Conservation (phyloP, 176 grass and related monocot genomes). For the Themeda triandra region DNA sequence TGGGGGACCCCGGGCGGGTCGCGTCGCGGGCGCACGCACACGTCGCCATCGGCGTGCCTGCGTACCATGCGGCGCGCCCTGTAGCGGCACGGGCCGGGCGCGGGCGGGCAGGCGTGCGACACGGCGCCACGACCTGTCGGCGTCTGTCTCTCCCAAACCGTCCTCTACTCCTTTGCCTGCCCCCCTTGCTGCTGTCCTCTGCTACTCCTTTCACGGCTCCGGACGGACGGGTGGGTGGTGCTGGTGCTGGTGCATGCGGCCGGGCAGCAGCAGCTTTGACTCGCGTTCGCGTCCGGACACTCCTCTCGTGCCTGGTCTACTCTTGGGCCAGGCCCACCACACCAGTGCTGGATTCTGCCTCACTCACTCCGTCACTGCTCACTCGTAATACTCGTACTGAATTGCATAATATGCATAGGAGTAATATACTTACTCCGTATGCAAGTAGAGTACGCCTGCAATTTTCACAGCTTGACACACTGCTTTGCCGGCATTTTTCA, state of each 20-base stretch:
- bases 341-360: background rate
- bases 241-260: too few relatives aligned
- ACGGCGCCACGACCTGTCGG: conserved; percentile 29
- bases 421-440: too few relatives aligned
- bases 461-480: too few relatives aligned
- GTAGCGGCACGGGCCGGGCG: background rate
- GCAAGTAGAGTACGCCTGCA: too few relatives aligned
- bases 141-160: conserved; percentile 8
- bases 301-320: background rate
- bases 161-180: background rate
- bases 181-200: too few relatives aligned
- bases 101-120: background rate
- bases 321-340: background rate
- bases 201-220: too few relatives aligned
- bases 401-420: too few relatives aligned
- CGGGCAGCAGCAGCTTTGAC: background rate
- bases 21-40: background rate
- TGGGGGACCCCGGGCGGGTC: too few relatives aligned
- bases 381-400: too few relatives aligned
- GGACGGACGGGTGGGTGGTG: background rate
- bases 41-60: background rate
- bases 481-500: too few relatives aligned
- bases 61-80: background rate
- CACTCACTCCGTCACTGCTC: background rate
- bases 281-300: too few relatives aligned